Conservation (phyloP, 768 basidiomycete genomes). For the Mrakia blollopis region DNA sequence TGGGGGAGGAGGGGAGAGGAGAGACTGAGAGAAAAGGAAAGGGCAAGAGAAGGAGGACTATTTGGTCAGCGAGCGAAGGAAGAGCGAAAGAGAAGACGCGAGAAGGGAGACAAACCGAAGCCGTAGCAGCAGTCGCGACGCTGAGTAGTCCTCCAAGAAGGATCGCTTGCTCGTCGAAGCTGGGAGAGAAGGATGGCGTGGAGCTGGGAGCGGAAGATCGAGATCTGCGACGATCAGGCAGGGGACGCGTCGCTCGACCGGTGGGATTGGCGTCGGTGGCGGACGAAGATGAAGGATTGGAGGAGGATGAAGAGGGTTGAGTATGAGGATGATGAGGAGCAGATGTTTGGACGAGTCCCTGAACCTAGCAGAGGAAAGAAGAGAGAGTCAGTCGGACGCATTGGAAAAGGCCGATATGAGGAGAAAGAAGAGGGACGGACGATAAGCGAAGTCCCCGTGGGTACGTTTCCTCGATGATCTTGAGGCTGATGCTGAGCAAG, state of each 20-base stretch:
- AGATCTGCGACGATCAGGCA: conserved; percentile 1
- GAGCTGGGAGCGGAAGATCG: not conserved
- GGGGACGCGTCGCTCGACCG: not conserved
- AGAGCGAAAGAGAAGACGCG: not conserved
- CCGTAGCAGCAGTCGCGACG: conserved; percentile 30
- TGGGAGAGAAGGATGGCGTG: not conserved
- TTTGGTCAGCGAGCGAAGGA: not conserved
- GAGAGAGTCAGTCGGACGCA: not conserved
- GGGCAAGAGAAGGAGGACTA: too few relatives aligned
- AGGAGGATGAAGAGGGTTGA: not conserved
- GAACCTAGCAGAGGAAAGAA: conserved; percentile 15
- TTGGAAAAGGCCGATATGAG: too few relatives aligned
- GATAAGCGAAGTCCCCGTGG: conserved; percentile 17
- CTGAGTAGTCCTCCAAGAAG: conserved; percentile 26
- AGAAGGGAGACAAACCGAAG: not conserved
- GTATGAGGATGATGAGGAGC: not conserved
- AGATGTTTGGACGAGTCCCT: conserved; percentile 30
- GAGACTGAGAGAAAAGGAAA: not conserved
- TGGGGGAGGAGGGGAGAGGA: conserved; percentile 2
- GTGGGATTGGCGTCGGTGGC: not conserved
- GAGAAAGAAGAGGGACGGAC: not conserved
- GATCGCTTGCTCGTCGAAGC: conserved; percentile 28
- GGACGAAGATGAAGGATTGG: not conserved
- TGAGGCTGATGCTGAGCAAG: not conserved
- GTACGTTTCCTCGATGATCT: not conserved